Percentiles rank a stretch among this genome's conserved stretches.
Evolutionary conservation across 2,329 filamentous ascomycete genomes (phyloP).

Genomic region (Alternaria solani): DNA sequence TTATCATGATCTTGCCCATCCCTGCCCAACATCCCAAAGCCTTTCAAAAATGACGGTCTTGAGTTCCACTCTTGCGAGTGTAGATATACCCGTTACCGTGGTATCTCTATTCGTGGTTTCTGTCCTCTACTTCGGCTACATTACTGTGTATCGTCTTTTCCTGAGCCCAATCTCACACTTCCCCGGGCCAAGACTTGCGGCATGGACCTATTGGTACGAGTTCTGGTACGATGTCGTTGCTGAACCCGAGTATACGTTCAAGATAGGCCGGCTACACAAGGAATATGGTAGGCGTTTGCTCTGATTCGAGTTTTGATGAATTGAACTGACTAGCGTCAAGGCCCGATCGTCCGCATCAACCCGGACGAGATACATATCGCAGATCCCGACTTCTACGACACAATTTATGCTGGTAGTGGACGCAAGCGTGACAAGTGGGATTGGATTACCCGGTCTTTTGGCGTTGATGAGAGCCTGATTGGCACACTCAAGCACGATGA

Average conservation of each 20-base stretch:
- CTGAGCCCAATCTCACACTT: slow-evolving; percentile 20
- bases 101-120: slow-evolving; percentile 1
- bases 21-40: not conserved
- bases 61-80: not conserved
- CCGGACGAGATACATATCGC: slow-evolving; percentile 19
- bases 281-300: slow-evolving; percentile 12
- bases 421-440: slow-evolving; percentile 2
- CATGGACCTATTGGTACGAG: slow-evolving; percentile 18
- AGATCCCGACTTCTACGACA: slow-evolving; percentile 14
- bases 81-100: not conserved
- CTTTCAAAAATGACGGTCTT: not conserved
- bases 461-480: slow-evolving; percentile 22
- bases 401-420: slow-evolving; percentile 2
- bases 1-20: not conserved
- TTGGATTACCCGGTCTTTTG: slow-evolving; percentile 6
- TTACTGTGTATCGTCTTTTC: slow-evolving; percentile 13
- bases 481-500: slow-evolving; percentile 30
- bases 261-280: slow-evolving; percentile 15
- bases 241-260: slow-evolving; percentile 13
- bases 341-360: slow-evolving; percentile 5
- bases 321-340: slow-evolving; percentile 5
- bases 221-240: slow-evolving; percentile 20
- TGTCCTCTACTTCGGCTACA: not conserved
- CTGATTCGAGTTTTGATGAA: not conserved
- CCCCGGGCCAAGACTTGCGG: slow-evolving; percentile 27